Conservation (phyloP, 2,329 filamentous ascomycete species). For the Colletotrichum truncatum region DNA sequence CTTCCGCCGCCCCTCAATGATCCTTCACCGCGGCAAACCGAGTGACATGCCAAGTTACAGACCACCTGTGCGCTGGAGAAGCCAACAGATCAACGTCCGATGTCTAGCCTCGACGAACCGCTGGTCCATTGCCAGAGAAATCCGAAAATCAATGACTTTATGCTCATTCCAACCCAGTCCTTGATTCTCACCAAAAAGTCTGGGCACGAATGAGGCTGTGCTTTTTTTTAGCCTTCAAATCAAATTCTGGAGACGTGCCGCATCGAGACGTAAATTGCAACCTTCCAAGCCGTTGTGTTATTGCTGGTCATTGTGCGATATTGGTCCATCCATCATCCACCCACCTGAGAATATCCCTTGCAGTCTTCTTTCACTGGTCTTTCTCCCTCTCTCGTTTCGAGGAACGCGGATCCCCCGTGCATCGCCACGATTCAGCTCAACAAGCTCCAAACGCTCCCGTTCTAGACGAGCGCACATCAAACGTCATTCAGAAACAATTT, state of each 20-base stretch:
- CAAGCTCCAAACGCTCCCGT: slow-evolving; percentile 8
- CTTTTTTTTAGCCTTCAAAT: not conserved
- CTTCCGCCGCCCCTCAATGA: too few relatives aligned
- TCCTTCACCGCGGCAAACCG: slow-evolving; percentile 10
- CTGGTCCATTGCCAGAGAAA: slow-evolving; percentile 14
- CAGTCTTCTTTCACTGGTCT: slow-evolving; percentile 1
- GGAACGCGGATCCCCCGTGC: slow-evolving; percentile 20
- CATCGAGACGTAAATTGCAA: slow-evolving; percentile 6
- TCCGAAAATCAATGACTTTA: slow-evolving; percentile 20
- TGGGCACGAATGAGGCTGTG: slow-evolving; percentile 24
- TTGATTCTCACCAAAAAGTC: not conserved
- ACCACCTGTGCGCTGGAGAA: not conserved
- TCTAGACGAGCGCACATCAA: slow-evolving; percentile 28
- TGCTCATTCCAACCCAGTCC: not conserved
- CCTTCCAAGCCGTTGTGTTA: not conserved
- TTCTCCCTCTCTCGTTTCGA: not conserved
- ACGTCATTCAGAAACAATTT: slow-evolving; percentile 25
- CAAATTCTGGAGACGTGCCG: slow-evolving; percentile 1
- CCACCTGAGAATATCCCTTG: not conserved
- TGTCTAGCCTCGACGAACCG: slow-evolving; percentile 11
- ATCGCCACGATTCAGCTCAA: slow-evolving; percentile 24
- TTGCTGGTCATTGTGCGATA: not conserved
- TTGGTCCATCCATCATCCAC: not conserved
- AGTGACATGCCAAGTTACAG: not conserved
- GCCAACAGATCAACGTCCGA: slow-evolving; percentile 11